These are phyloP conservation scores for Rhizopogon vulgaris DNA, from an alignment of 768 basidiomycete genomes.

Conservation along the genomic window DNA sequence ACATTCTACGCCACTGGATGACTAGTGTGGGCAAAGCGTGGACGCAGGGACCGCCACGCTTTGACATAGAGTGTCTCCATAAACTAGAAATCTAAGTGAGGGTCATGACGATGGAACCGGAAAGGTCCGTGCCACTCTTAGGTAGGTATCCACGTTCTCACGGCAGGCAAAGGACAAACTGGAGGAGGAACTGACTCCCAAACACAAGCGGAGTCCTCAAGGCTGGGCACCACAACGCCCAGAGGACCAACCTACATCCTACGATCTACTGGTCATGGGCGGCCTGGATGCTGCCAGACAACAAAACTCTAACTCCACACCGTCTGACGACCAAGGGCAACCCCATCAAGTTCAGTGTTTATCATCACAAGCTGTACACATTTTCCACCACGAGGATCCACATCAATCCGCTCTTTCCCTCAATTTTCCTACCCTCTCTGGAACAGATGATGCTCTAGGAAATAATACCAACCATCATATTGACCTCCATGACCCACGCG, in stretches of 20 bases:
- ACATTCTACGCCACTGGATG: not conserved
- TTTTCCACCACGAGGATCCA: slow-evolving; percentile 21
- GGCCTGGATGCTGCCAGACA: slow-evolving; percentile 32
- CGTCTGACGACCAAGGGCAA: slow-evolving; percentile 20
- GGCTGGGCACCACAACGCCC: not conserved
- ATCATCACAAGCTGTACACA: slow-evolving; percentile 26
- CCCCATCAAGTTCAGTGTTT: slow-evolving; percentile 24
- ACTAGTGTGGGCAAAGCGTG: not conserved
- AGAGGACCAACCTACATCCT: not conserved
- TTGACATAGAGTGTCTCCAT: too few species aligned
- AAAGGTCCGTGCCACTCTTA: not conserved
- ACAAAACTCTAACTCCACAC: slow-evolving; percentile 14
- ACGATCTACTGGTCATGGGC: slow-evolving; percentile 31
- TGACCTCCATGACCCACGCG: slow-evolving; percentile 23
- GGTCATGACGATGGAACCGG: not conserved
- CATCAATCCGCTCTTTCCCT: slow-evolving; percentile 26
- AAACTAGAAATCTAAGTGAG: too few species aligned
- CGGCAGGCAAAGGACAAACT: not conserved
- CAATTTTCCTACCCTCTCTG: slow-evolving; percentile 22
- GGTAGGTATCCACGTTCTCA: too few species aligned
- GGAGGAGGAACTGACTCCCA: not conserved
- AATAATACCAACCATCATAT: slow-evolving; percentile 20
- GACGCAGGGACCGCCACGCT: not conserved
- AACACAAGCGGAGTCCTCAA: slow-evolving; percentile 4
- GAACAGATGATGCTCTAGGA: slow-evolving; percentile 21